Percentiles rank a stretch among this genome's conserved stretches.
Conservation (phyloP, 2,329 filamentous ascomycete species). For the Xylariaceae sp. region DNA sequence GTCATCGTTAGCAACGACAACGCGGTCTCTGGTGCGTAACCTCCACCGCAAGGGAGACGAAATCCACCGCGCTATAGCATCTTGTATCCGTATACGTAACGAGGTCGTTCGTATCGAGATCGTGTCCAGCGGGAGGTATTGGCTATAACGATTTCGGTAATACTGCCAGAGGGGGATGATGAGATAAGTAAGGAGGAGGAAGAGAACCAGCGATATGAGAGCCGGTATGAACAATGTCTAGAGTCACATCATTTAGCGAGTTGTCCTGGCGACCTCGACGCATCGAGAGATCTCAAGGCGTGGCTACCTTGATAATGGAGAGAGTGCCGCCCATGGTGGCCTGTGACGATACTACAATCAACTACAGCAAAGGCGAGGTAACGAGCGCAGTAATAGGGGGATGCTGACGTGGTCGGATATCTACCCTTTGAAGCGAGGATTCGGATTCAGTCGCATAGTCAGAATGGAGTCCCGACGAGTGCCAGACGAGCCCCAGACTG, state of each 20-base stretch:
- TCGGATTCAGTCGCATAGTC: background rate
- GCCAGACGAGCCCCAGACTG: too few relatives aligned
- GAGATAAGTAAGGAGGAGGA: constrained; percentile 59
- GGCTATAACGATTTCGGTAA: constrained; percentile 65
- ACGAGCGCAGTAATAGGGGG: background rate
- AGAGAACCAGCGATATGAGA: constrained; percentile 63
- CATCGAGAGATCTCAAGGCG: background rate
- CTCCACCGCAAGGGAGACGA: constrained; percentile 48
- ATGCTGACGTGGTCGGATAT: background rate
- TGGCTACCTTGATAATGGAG: constrained; percentile 36
- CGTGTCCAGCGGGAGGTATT: constrained; percentile 65
- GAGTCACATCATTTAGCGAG: constrained; percentile 7
- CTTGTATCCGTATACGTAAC: constrained; percentile 47
- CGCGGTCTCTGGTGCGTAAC: constrained; percentile 36
- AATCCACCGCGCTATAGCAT: constrained; percentile 36
- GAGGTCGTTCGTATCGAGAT: constrained; percentile 54
- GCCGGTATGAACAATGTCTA: constrained; percentile 68
- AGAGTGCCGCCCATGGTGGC: constrained; percentile 34
- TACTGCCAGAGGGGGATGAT: constrained; percentile 63
- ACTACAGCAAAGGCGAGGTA: background rate
- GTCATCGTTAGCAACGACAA: constrained; percentile 37
- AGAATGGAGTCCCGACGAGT: background rate
- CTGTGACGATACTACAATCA: background rate
- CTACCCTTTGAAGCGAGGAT: background rate
- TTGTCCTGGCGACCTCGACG: background rate